Conservation (phyloP, 345 rosid species). For the Syzygium grande region DNA sequence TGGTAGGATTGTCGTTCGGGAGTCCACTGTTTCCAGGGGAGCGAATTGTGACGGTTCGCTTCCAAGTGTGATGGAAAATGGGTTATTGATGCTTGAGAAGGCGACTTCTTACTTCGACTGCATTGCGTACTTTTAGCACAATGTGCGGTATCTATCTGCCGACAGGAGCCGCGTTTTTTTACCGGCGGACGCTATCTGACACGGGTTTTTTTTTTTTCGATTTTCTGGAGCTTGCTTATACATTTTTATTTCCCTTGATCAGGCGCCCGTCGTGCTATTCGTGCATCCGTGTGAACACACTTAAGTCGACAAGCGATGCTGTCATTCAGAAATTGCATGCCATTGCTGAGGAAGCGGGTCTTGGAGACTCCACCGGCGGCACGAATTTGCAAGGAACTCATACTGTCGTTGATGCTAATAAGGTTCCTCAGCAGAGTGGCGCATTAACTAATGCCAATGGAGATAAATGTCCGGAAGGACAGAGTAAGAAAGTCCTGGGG, state of each 20-base stretch:
- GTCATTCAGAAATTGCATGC: slow-evolving; percentile 58
- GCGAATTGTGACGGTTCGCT: background rate
- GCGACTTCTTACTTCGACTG: background rate
- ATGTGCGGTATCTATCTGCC: background rate
- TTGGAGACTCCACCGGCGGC: slow-evolving; percentile 10
- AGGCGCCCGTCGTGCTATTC: slow-evolving; percentile 88
- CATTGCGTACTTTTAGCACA: background rate
- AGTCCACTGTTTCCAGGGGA: background rate
- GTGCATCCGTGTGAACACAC: slow-evolving; percentile 78
- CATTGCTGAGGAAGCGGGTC: slow-evolving; percentile 23
- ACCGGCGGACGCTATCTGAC: background rate
- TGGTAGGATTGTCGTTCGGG: background rate
- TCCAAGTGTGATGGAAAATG: background rate
- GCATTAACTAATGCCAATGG: background rate
- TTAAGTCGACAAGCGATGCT: slow-evolving; percentile 56
- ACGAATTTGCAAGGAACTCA: slow-evolving; percentile 10
- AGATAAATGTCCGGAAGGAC: background rate
- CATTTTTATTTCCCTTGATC: background rate
- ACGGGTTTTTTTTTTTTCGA: background rate
- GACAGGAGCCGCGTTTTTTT: background rate
- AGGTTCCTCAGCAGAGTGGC: background rate
- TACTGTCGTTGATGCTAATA: slow-evolving; percentile 3
- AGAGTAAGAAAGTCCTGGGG: background rate
- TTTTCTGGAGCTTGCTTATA: background rate
- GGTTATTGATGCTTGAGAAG: background rate